Percentiles rank a stretch among this genome's conserved stretches.
phyloP scores from a whole-genome alignment of 2,329 filamentous ascomycete genomes.

The Aspergillus oerlinghausenensis region DNA sequence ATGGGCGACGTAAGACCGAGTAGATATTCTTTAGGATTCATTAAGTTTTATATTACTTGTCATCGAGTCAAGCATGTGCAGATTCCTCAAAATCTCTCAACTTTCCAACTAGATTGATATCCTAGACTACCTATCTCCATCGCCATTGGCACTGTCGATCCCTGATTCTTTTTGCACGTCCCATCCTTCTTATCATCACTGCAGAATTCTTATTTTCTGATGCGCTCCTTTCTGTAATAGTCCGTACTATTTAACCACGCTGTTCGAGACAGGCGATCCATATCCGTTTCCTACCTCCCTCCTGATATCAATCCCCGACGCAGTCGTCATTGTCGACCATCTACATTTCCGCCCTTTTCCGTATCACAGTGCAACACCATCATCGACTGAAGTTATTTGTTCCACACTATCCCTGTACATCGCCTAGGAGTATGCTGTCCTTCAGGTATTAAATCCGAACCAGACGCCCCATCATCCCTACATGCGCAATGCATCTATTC shows the following conservation, averaged over 20 bases:
- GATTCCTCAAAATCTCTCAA: no score
- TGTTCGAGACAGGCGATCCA: neutral
- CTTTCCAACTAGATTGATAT: no score
- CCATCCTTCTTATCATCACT: neutral
- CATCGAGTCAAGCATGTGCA: neutral
- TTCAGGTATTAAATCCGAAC: neutral
- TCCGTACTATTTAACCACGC: neutral
- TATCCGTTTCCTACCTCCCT: neutral
- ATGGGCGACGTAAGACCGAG: neutral
- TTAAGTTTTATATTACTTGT: neutral
- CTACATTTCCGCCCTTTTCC: neutral
- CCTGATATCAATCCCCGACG: neutral
- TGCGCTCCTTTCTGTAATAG: neutral
- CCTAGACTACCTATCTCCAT: neutral
- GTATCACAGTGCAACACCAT: neutral
- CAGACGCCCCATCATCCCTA: neutral
- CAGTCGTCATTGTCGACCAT: neutral
- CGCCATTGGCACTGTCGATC: no score
- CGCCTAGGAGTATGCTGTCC: slow-evolving; percentile 3
- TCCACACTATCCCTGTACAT: neutral
- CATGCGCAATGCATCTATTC: slow-evolving; percentile 19
- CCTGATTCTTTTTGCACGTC: neutral
- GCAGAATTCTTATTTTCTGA: neutral
- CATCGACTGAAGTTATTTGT: neutral
- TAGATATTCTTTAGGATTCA: neutral